These are phyloP conservation scores for Colletotrichum theobromicola DNA, from an alignment of 2,329 filamentous ascomycete species.

Conservation along the genomic window DNA sequence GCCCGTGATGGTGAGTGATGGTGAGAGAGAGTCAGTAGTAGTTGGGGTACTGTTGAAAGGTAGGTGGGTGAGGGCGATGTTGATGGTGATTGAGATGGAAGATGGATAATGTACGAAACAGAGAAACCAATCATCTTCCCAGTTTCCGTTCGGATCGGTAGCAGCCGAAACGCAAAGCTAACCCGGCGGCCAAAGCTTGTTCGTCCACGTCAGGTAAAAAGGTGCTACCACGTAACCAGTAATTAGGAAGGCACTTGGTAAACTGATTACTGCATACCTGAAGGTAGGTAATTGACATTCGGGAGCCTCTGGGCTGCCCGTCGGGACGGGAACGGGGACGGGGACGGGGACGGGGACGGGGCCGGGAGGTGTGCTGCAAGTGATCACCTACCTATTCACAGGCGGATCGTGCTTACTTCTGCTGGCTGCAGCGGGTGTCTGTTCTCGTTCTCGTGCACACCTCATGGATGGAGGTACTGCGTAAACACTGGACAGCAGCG, in stretches of 20 bases:
- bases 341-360: too few species aligned
- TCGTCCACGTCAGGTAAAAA: too few species aligned
- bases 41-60: background rate
- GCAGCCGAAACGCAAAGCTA: constrained; percentile 15
- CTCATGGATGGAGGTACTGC: too few species aligned
- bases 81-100: background rate
- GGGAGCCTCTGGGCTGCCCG: background rate
- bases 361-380: too few species aligned
- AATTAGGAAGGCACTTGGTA: too few species aligned
- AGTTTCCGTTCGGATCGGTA: constrained; percentile 5
- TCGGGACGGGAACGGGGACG: too few species aligned
- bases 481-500: background rate
- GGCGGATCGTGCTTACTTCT: background rate
- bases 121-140: background rate
- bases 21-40: too few species aligned
- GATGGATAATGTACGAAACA: background rate
- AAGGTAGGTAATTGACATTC: background rate
- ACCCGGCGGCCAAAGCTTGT: constrained; percentile 6
- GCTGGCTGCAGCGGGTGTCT: background rate
- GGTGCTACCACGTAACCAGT: too few species aligned
- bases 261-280: too few species aligned
- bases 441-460: background rate
- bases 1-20: background rate
- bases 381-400: too few species aligned
- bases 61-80: background rate